Percentiles rank a stretch among this genome's conserved stretches.
Evolutionary conservation across 2,329 filamentous ascomycete genomes (phyloP).

Genomic region (Myriosclerotinia scirpicola): DNA sequence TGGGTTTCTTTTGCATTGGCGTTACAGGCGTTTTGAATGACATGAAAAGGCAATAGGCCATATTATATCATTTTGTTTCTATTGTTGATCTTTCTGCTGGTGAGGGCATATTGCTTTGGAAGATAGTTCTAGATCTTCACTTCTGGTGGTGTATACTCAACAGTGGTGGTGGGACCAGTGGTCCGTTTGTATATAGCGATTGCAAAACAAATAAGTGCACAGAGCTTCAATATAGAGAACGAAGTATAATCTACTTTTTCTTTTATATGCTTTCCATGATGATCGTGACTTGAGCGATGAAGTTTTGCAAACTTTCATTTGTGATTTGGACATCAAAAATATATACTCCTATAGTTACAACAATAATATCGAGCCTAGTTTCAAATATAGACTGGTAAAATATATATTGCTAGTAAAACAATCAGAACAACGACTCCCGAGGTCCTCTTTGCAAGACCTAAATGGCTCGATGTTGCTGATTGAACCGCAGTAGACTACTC

Average conservation of each 20-base stretch:
- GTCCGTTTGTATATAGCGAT: slow-evolving; percentile 35
- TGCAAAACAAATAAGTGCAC: slow-evolving; percentile 30
- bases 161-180: slow-evolving; percentile 19
- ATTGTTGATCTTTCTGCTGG: slow-evolving; percentile 7
- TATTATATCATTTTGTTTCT: slow-evolving; percentile 18
- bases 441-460: not conserved
- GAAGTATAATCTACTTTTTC: slow-evolving; percentile 13
- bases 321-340: not conserved
- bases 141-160: slow-evolving; percentile 24
- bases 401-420: too few species aligned
- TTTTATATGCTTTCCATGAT: not conserved
- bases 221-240: slow-evolving; percentile 24
- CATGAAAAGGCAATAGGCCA: slow-evolving; percentile 23
- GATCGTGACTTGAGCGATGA: not conserved
- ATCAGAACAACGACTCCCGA: not conserved
- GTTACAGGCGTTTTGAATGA: slow-evolving; percentile 33
- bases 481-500: too few species aligned
- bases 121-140: slow-evolving; percentile 26
- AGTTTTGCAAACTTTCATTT: not conserved
- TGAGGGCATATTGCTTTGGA: slow-evolving; percentile 12
- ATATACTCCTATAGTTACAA: not conserved
- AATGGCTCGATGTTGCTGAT: not conserved
- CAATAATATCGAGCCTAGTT: too few species aligned
- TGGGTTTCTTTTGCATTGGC: slow-evolving; percentile 35
- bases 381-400: not conserved